Percentiles rank a stretch among this genome's conserved stretches.
phyloP scores from a whole-genome alignment of 2,329 filamentous ascomycete genomes.

The Cladophialophora immunda region DNA sequence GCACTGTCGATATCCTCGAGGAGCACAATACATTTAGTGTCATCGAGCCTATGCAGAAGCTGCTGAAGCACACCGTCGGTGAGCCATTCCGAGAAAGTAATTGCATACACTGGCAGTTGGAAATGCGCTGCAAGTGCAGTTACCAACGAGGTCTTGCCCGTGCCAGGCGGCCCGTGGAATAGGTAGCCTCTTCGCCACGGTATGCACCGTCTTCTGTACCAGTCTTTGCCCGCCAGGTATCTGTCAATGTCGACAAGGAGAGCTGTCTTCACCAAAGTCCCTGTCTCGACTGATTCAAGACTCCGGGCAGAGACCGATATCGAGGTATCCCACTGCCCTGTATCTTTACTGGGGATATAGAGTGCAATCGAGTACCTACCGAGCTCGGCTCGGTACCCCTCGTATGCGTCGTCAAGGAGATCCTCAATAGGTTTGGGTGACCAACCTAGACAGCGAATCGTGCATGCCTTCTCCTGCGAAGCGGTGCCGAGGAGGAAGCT shows the following conservation, averaged over 20 bases:
- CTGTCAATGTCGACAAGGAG: slow-evolving; percentile 1
- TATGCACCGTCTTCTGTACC: slow-evolving; percentile 58
- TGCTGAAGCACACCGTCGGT: not conserved
- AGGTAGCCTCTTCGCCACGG: slow-evolving; percentile 80
- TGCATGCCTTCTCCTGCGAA: not conserved
- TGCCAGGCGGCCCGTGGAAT: slow-evolving; percentile 78
- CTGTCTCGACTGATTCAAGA: not conserved
- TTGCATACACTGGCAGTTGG: slow-evolving; percentile 39
- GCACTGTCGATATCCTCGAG: slow-evolving; percentile 75
- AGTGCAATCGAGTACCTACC: not conserved
- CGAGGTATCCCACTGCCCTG: not conserved
- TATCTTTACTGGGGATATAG: not conserved
- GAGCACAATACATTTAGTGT: slow-evolving; percentile 64
- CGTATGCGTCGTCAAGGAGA: slow-evolving; percentile 4
- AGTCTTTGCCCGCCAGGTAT: slow-evolving; percentile 18
- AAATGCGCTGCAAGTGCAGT: slow-evolving; percentile 73
- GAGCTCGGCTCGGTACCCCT: not conserved
- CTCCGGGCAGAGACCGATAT: not conserved
- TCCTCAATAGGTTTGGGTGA: not conserved
- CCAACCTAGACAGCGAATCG: not conserved
- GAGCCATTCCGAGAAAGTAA: slow-evolving; percentile 65
- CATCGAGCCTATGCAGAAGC: not conserved
- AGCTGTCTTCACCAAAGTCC: not conserved
- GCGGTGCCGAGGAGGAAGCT: not conserved
- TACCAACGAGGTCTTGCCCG: slow-evolving; percentile 75